Evolutionary conservation across 768 basidiomycete species (phyloP).

Genomic region (Heimioporus sp.): DNA sequence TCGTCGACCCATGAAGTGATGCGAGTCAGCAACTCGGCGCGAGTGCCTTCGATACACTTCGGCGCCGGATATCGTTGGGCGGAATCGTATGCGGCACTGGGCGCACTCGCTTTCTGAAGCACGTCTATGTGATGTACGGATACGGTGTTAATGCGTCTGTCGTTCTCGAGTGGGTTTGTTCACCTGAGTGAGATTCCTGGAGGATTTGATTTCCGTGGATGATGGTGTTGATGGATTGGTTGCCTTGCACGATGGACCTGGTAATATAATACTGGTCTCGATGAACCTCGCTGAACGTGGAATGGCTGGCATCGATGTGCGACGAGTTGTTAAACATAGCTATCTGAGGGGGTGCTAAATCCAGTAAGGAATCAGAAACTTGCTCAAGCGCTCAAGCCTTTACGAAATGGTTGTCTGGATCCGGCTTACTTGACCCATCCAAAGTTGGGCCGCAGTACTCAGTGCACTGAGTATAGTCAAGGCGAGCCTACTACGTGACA

Average conservation of each 20-base stretch:
- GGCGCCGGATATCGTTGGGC: slow-evolving; percentile 7
- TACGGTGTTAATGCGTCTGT: background rate
- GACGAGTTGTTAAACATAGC: slow-evolving; percentile 19
- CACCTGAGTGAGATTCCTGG: slow-evolving; percentile 1
- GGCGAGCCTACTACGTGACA: too few relatives aligned
- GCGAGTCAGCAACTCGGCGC: slow-evolving; percentile 8
- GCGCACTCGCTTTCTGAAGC: slow-evolving; percentile 9
- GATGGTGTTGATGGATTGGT: slow-evolving; percentile 14
- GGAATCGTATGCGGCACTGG: slow-evolving; percentile 12
- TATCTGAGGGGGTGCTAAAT: background rate
- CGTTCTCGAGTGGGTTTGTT: background rate
- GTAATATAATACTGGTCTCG: slow-evolving; percentile 9
- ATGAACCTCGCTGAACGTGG: slow-evolving; percentile 19
- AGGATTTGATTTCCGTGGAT: slow-evolving; percentile 16
- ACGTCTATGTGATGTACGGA: slow-evolving; percentile 1
- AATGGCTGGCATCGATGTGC: slow-evolving; percentile 14
- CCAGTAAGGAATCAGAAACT: too few relatives aligned
- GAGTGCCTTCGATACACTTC: slow-evolving; percentile 11
- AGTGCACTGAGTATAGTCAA: too few relatives aligned
- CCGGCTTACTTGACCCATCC: too few relatives aligned
- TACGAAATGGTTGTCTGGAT: too few relatives aligned
- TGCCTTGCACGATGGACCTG: slow-evolving; percentile 5
- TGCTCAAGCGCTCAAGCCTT: too few relatives aligned
- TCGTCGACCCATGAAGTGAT: slow-evolving; percentile 8
- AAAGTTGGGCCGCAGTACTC: too few relatives aligned